These are phyloP conservation scores for Knoxia roxburghii DNA, from an alignment of 257 asterid genomes.

Conservation along the genomic window DNA sequence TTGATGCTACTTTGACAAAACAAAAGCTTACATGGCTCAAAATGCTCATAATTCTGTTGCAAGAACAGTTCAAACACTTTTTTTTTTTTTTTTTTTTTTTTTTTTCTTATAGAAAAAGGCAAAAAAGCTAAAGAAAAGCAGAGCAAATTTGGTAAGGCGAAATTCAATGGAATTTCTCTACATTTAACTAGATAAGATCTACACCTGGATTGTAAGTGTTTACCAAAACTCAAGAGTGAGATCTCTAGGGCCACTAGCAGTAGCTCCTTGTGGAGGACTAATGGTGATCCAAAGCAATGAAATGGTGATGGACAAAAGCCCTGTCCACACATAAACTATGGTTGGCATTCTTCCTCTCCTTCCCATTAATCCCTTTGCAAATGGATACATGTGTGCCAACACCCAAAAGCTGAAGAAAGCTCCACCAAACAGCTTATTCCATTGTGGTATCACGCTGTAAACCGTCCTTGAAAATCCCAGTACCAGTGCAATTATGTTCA, in stretches of 20 bases:
- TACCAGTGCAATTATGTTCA: conserved; percentile 59
- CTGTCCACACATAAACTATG: conserved; percentile 82
- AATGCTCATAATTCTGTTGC: too few species aligned
- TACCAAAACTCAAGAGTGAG: conserved; percentile 13
- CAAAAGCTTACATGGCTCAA: background rate
- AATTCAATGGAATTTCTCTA: background rate
- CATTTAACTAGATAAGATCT: background rate
- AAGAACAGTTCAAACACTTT: background rate
- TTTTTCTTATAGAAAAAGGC: too few species aligned
- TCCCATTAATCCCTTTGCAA: conserved; percentile 86
- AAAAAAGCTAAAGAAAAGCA: background rate
- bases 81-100: too few species aligned
- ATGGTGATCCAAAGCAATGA: conserved; percentile 72
- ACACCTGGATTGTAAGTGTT: background rate
- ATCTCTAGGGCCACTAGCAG: conserved; percentile 13
- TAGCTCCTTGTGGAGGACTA: conserved; percentile 38
- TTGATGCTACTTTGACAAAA: background rate
- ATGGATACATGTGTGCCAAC: conserved; percentile 80
- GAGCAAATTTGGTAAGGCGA: background rate
- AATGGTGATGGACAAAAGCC: conserved; percentile 65
- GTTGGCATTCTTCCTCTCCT: conserved; percentile 82
- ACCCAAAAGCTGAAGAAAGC: conserved; percentile 93
- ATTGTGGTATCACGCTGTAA: conserved; percentile 77
- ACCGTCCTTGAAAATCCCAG: conserved; percentile 62
- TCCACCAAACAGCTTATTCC: conserved; percentile 89